phyloP scores from a whole-genome alignment of 108 stramenopile genomes.

The Pseudonitzschia delicatissima region DNA sequence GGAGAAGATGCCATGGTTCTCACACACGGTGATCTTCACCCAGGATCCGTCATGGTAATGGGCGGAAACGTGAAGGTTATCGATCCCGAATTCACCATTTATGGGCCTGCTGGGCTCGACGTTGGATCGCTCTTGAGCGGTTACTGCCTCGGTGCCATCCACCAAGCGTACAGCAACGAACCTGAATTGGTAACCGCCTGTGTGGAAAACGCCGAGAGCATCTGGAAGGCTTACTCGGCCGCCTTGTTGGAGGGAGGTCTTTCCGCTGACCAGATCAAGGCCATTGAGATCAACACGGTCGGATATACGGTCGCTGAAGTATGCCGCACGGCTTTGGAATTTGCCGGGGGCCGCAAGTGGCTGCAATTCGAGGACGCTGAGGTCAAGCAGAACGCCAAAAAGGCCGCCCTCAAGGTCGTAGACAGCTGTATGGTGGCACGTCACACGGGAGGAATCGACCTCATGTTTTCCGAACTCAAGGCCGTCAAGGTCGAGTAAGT shows the following conservation, averaged over 20 bases:
- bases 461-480: slow-evolving; percentile 34
- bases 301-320: slow-evolving; percentile 79
- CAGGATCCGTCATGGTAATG: slow-evolving; percentile 77
- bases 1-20: slow-evolving; percentile 41
- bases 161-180: slow-evolving; percentile 47
- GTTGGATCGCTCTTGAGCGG: slow-evolving; percentile 76
- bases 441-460: slow-evolving; percentile 48
- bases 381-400: slow-evolving; percentile 52
- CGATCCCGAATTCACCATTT: slow-evolving; percentile 86
- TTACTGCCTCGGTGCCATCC: slow-evolving; percentile 66
- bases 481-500: background rate
- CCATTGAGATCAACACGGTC: slow-evolving; percentile 67
- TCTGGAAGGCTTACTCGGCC: slow-evolving; percentile 53
- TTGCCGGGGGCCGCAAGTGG: slow-evolving; percentile 76
- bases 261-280: slow-evolving; percentile 32
- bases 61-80: slow-evolving; percentile 48
- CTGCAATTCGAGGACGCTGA: slow-evolving; percentile 73
- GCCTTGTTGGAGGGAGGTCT: slow-evolving; percentile 41
- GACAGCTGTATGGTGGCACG: slow-evolving; percentile 66
- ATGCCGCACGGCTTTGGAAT: slow-evolving; percentile 69
- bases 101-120: slow-evolving; percentile 80
- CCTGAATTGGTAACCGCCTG: slow-evolving; percentile 39
- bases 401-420: slow-evolving; percentile 61
- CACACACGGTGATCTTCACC: slow-evolving; percentile 82
- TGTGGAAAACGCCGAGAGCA: slow-evolving; percentile 36